Percentiles rank a stretch among this genome's conserved stretches.
Evolutionary conservation across 2,329 filamentous ascomycete genomes (phyloP).

Genomic region (Amylocarpus encephaloides): DNA sequence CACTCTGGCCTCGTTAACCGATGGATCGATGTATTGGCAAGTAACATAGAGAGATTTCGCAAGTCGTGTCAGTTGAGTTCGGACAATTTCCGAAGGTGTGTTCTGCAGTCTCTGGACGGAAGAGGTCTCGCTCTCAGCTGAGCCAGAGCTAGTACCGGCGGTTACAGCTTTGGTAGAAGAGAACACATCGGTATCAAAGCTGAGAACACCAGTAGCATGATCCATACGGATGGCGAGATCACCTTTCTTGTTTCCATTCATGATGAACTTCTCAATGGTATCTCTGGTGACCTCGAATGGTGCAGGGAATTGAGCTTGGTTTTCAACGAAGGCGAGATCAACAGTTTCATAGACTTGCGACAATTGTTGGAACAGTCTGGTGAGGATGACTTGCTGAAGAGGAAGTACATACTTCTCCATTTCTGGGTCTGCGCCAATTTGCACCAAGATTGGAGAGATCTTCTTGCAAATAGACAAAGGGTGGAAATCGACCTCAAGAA

Average conservation of each 20-base stretch:
- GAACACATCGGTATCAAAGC: constrained; percentile 97
- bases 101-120: constrained; percentile 93
- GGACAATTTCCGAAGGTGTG: constrained; percentile 95
- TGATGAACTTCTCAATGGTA: constrained; percentile 99
- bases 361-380: constrained; percentile 95
- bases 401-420: constrained; percentile 97
- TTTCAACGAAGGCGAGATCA: constrained; percentile 86
- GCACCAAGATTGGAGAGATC: constrained; percentile 89
- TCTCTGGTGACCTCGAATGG: constrained; percentile 86
- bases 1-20: constrained; percentile 74
- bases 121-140: constrained; percentile 76
- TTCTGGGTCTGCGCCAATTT: constrained; percentile 89
- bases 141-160: constrained; percentile 75
- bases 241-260: constrained; percentile 99
- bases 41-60: constrained; percentile 88
- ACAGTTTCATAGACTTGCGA: constrained; percentile 99
- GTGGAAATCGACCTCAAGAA: constrained; percentile 98
- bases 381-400: constrained; percentile 96
- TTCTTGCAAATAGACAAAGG: constrained; percentile 98
- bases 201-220: constrained; percentile 89
- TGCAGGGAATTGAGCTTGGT: constrained; percentile 91
- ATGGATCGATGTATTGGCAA: constrained; percentile 90
- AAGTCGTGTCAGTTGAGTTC: constrained; percentile 85
- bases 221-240: constrained; percentile 94
- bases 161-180: constrained; percentile 91